Evolutionary conservation across 495 filamentous ascomycete species (phyloP).

Genomic region (Penicillium canariense): DNA sequence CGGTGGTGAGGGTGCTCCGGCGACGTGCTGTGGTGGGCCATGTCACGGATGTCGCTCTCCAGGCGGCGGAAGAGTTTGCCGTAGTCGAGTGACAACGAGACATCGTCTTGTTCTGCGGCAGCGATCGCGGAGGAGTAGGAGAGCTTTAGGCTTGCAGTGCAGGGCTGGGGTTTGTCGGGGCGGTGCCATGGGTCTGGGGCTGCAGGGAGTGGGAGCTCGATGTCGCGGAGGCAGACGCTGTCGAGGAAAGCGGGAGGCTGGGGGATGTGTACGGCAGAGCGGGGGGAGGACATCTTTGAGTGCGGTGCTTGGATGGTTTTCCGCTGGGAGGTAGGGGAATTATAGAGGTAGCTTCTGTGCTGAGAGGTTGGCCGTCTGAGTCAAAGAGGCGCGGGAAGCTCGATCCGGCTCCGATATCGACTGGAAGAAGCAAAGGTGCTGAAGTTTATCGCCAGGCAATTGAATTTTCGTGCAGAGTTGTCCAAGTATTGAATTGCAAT

Average conservation of each 20-base stretch:
- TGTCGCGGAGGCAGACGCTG: slow-evolving; percentile 41
- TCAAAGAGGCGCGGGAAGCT: too few species aligned
- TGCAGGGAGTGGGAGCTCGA: slow-evolving; percentile 42
- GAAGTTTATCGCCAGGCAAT: not conserved
- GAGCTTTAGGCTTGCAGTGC: slow-evolving; percentile 42
- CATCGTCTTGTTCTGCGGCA: slow-evolving; percentile 42
- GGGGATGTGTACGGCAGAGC: slow-evolving; percentile 37
- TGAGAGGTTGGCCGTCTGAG: too few species aligned
- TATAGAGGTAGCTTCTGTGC: not conserved
- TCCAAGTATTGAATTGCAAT: not conserved
- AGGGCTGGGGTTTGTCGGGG: slow-evolving; percentile 42
- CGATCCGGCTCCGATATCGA: too few species aligned
- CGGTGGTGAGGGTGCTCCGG: slow-evolving; percentile 22
- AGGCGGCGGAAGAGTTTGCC: slow-evolving; percentile 49
- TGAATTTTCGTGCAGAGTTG: not conserved
- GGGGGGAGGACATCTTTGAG: slow-evolving; percentile 29
- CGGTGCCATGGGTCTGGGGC: slow-evolving; percentile 50
- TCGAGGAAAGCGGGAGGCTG: slow-evolving; percentile 37
- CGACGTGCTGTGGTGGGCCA: slow-evolving; percentile 23
- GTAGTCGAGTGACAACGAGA: slow-evolving; percentile 47
- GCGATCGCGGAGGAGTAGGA: slow-evolving; percentile 46
- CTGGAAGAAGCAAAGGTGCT: too few species aligned
- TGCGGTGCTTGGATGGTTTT: not conserved
- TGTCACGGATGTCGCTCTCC: slow-evolving; percentile 35
- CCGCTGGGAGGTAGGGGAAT: not conserved